Evolutionary conservation across 208 protist genomes (phyloP), one percentile per base, ranked within the genome.

Genomic region (Leishmania arabica): DNA sequence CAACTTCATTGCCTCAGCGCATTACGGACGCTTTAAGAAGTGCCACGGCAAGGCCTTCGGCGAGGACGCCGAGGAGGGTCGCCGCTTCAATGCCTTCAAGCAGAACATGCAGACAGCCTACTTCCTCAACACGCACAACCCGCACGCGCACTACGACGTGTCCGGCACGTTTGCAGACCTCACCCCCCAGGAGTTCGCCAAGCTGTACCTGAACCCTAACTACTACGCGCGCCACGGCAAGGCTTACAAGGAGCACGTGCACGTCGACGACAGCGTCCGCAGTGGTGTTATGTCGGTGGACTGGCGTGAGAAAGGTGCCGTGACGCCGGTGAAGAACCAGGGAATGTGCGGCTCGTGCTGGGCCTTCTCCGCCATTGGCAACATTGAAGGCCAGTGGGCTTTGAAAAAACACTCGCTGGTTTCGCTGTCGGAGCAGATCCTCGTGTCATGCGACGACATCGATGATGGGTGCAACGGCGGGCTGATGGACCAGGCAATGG

Each of bases 331-430:
- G 68, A 99, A 99, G 94, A 86, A 99, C 84, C 98, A 99, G 88
- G 96, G 96, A 65, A 81, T 82, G 62, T 99, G 98, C 90, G 99
- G 98, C 83, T 98, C 95, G 34, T 99, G 98, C 90, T 99, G 98
- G 98, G 84, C 98, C 73, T 99, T 99, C 95, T 96, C 94, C 15
- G 89, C 98, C 31, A 98, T 96, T 62, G 97, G 96, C 69, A 88
- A 97, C 77, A 91, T 98, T 58, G 98, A 99, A 85, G 90, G 95
- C 13, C 83, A 88, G 75, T 95, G 87, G 84, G 79, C 80, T 54
- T 60, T 90, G 6, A 73, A 79, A 5, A 92, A 89, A n/a, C 56
- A 96, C 80, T 51, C 80, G 53, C 88, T 98, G n/a, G 79, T 83
- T 5, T 40, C 73, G 31, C 89, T 99, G 27, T 99, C 97, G 19